Conservation (phyloP, 805 yeast species). For the Brettanomyces sp. region DNA sequence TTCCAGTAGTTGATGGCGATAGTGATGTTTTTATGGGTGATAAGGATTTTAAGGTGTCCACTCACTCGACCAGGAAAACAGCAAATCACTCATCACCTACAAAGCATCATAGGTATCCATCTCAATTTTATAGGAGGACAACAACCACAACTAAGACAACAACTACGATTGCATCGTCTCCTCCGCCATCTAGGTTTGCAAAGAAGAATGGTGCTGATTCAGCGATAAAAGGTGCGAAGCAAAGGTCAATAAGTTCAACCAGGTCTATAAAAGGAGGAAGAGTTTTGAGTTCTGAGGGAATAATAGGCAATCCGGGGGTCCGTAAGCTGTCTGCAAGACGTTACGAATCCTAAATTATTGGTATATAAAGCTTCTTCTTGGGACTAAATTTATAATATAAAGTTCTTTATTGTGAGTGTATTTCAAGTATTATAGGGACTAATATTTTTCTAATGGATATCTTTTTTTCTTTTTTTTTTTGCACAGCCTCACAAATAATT, state of each 20-base stretch:
- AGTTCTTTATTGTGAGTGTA: too few relatives aligned
- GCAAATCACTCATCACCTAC: constrained; percentile 3
- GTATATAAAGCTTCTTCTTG: background rate
- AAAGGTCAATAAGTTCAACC: constrained; percentile 17
- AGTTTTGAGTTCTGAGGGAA: constrained; percentile 20
- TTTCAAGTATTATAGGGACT: too few relatives aligned
- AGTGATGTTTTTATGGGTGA: constrained; percentile 1
- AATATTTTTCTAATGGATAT: too few relatives aligned
- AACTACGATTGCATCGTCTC: constrained; percentile 27
- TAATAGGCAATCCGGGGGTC: constrained; percentile 27
- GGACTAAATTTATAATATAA: background rate
- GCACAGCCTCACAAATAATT: too few relatives aligned
- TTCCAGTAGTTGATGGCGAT: constrained; percentile 5
- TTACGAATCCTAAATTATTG: background rate
- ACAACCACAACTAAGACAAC: constrained; percentile 41
- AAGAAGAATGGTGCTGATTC: constrained; percentile 7
- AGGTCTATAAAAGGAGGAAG: constrained; percentile 14
- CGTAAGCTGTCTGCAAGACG: constrained; percentile 25
- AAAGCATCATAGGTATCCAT: constrained; percentile 19
- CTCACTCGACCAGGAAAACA: too few relatives aligned
- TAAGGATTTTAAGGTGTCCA: too few relatives aligned
- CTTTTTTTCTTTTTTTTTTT: background rate
- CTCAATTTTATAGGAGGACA: constrained; percentile 33
- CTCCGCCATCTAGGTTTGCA: constrained; percentile 12
- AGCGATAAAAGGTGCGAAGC: constrained; percentile 19